These are phyloP conservation scores for Aspergillus fructus DNA, from an alignment of 2,329 filamentous ascomycete species.

Conservation along the genomic window DNA sequence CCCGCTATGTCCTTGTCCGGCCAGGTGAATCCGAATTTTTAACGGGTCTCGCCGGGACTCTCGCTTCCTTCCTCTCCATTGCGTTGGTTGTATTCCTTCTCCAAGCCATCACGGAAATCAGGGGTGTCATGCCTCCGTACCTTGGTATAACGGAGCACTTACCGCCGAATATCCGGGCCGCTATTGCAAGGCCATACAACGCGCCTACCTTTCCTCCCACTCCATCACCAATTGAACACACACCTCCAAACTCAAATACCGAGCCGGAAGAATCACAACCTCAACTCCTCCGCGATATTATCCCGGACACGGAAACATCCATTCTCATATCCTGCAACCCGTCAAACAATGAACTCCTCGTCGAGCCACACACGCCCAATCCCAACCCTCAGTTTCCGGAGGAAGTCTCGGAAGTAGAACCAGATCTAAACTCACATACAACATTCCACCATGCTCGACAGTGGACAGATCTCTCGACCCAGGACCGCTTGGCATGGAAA, in stretches of 20 bases:
- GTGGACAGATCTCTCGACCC: neutral
- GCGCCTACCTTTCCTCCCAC: constrained; percentile 24
- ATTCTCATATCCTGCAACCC: constrained; percentile 25
- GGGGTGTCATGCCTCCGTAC: constrained; percentile 56
- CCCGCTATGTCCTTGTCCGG: constrained; percentile 69
- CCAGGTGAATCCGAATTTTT: constrained; percentile 55
- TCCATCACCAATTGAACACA: constrained; percentile 15
- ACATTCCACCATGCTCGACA: neutral
- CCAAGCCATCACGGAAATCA: constrained; percentile 61
- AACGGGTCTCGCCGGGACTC: constrained; percentile 54
- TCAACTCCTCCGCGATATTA: constrained; percentile 24
- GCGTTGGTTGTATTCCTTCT: constrained; percentile 63
- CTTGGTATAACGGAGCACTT: constrained; percentile 58
- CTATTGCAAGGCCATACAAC: constrained; percentile 42
- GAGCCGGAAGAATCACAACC: constrained; percentile 13
- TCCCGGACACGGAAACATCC: constrained; percentile 12
- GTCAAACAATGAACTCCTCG: constrained; percentile 22
- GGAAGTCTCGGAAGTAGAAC: neutral
- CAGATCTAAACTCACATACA: neutral
- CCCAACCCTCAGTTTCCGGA: neutral
- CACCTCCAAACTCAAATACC: neutral
- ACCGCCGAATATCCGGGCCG: constrained; percentile 49
- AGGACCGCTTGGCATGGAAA: constrained; percentile 5
- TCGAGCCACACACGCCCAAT: constrained; percentile 18
- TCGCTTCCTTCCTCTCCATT: constrained; percentile 62